Percentiles rank a stretch among this genome's conserved stretches.
phyloP scores from a whole-genome alignment of 495 filamentous ascomycete species.

The Penicillium arizonense region DNA sequence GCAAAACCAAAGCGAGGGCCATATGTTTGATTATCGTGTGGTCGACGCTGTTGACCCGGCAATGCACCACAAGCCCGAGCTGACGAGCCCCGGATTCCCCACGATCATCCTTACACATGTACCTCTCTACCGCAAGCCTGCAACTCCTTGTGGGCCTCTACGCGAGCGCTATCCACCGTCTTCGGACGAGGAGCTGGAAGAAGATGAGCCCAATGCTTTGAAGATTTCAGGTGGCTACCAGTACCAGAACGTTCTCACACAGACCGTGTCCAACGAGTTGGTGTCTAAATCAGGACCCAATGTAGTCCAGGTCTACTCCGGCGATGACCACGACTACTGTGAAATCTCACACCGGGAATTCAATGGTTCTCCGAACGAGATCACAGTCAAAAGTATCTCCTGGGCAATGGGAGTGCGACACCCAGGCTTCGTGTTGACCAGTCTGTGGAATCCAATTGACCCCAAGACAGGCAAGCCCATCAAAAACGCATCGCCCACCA shows the following conservation, averaged over 20 bases:
- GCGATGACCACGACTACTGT: constrained; percentile 98
- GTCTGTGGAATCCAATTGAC: constrained; percentile 87
- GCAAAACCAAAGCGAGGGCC: constrained; percentile 40
- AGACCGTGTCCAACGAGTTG: constrained; percentile 67
- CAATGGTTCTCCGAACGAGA: constrained; percentile 70
- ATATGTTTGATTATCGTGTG: constrained; percentile 49
- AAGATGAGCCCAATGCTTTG: constrained; percentile 78
- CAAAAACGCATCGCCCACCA: constrained; percentile 47
- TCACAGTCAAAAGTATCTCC: constrained; percentile 89
- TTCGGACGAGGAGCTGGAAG: constrained; percentile 55
- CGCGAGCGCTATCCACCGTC: constrained; percentile 78
- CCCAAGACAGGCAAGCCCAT: constrained; percentile 56
- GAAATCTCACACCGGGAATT: constrained; percentile 75
- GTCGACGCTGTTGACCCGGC: constrained; percentile 26
- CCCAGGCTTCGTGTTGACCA: constrained; percentile 85
- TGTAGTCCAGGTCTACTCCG: constrained; percentile 74
- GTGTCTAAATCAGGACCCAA: constrained; percentile 74
- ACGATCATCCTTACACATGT: constrained; percentile 88
- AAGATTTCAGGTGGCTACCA: constrained; percentile 77
- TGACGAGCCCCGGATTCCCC: constrained; percentile 56
- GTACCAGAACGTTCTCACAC: constrained; percentile 91
- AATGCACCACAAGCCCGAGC: constrained; percentile 20
- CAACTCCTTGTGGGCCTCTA: constrained; percentile 87
- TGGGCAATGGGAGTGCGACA: constrained; percentile 96
- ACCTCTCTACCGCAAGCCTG: constrained; percentile 75